phyloP scores from a whole-genome alignment of 1,284 basidiomycete genomes.

The Apiotrichum laibachii region DNA sequence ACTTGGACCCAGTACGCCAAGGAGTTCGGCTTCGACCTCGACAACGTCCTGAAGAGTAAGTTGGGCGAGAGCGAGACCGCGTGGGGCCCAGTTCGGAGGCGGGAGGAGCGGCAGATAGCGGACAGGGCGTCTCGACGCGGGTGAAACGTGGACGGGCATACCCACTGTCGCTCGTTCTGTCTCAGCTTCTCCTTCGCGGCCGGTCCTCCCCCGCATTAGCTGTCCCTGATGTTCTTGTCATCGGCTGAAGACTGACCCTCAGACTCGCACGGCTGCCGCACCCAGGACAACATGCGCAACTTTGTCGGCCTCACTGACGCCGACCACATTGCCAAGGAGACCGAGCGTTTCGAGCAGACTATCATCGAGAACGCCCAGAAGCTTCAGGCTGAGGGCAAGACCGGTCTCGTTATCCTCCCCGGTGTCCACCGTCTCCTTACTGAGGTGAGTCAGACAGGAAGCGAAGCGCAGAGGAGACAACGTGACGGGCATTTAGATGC shows the following conservation, averaged over 20 bases:
- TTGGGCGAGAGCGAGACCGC: background rate
- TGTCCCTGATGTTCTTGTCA: too few relatives aligned
- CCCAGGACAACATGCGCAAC: slow-evolving; percentile 68
- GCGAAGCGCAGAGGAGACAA: background rate
- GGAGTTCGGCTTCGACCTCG: slow-evolving; percentile 46
- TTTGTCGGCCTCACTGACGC: slow-evolving; percentile 64
- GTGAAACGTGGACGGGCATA: too few relatives aligned
- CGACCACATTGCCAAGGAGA: slow-evolving; percentile 52
- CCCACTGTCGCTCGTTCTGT: background rate
- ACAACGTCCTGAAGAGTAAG: slow-evolving; percentile 47
- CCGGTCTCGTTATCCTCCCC: slow-evolving; percentile 46
- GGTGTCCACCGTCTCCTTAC: slow-evolving; percentile 41
- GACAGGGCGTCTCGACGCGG: too few relatives aligned
- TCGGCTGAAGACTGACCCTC: background rate
- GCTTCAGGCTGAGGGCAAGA: slow-evolving; percentile 42
- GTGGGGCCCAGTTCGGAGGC: too few relatives aligned
- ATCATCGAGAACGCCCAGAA: slow-evolving; percentile 45
- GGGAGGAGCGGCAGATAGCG: too few relatives aligned
- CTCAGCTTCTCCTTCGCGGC: background rate
- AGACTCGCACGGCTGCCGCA: slow-evolving; percentile 73
- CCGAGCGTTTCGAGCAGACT: slow-evolving; percentile 45
- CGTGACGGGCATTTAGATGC: background rate
- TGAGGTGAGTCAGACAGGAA: slow-evolving; percentile 26
- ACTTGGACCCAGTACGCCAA: slow-evolving; percentile 47
- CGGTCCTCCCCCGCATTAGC: background rate